phyloP scores from a whole-genome alignment of 2,329 filamentous ascomycete genomes.

The Ceratocystis colombiana region DNA sequence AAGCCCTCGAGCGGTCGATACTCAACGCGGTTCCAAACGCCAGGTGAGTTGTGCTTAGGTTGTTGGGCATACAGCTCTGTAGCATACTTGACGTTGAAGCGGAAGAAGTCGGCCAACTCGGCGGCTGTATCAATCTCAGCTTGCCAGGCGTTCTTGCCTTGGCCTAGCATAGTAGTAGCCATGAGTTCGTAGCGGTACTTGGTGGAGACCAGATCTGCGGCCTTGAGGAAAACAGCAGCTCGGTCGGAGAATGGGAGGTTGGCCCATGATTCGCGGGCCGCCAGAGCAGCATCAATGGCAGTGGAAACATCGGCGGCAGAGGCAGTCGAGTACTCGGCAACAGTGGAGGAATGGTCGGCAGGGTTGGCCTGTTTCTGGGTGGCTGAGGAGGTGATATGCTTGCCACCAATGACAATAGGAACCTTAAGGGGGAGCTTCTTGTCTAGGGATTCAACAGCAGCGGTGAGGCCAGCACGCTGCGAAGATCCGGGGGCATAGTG shows the following conservation, averaged over 20 bases:
- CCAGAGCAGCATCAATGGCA: slow-evolving; percentile 75
- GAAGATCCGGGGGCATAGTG: slow-evolving; percentile 77
- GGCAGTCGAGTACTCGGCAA: slow-evolving; percentile 81
- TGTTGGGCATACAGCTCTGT: slow-evolving; percentile 84
- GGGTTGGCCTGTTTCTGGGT: slow-evolving; percentile 70
- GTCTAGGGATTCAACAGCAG: slow-evolving; percentile 61
- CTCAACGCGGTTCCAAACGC: slow-evolving; percentile 86
- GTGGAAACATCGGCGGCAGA: slow-evolving; percentile 62
- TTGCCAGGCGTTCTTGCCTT: slow-evolving; percentile 98
- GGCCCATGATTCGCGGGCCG: slow-evolving; percentile 81
- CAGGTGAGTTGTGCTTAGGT: slow-evolving; percentile 69
- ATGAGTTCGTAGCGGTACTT: slow-evolving; percentile 97
- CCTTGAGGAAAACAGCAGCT: slow-evolving; percentile 89
- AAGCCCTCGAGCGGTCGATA: slow-evolving; percentile 87
- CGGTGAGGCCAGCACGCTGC: slow-evolving; percentile 64
- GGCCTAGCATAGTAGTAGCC: slow-evolving; percentile 89
- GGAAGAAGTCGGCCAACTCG: slow-evolving; percentile 83
- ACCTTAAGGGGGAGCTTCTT: slow-evolving; percentile 63
- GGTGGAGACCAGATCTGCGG: slow-evolving; percentile 75
- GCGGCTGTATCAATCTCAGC: slow-evolving; percentile 96
- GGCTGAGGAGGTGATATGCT: slow-evolving; percentile 55
- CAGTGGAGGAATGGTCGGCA: slow-evolving; percentile 60
- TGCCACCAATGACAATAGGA: slow-evolving; percentile 69
- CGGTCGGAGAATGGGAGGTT: slow-evolving; percentile 78
- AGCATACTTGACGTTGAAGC: slow-evolving; percentile 90